Conservation (phyloP, 2,329 filamentous ascomycete species). For the Cytospora schulzeri region DNA sequence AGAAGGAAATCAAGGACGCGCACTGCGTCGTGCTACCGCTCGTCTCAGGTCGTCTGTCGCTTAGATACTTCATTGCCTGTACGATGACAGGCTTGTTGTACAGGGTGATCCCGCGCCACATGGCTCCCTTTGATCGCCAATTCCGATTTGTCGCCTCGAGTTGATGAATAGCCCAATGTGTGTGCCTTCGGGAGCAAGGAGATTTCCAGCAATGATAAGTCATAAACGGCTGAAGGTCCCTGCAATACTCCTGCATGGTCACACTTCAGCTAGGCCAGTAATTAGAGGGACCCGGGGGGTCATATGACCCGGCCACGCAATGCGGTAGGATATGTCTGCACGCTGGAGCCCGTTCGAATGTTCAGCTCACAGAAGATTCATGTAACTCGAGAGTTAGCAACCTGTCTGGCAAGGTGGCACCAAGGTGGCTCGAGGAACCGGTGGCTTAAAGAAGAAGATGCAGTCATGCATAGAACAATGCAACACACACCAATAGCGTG, state of each 20-base stretch:
- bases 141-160: not conserved
- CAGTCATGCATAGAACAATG: not conserved
- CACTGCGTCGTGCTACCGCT: not conserved
- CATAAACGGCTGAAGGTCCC: not conserved
- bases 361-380: not conserved
- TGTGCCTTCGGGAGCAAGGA: not conserved
- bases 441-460: not conserved
- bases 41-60: not conserved
- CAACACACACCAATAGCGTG: not conserved
- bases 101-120: not conserved
- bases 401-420: not conserved
- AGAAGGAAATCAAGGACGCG: not conserved
- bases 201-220: not conserved
- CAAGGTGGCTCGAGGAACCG: not conserved
- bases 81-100: not conserved
- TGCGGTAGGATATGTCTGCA: not conserved
- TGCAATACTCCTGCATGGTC: not conserved
- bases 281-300: no score
- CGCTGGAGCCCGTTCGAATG: not conserved
- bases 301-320: not conserved
- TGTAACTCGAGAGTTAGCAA: not conserved
- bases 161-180: not conserved
- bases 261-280: not conserved
- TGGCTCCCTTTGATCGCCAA: not conserved
- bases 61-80: not conserved